Percentiles rank a stretch among this genome's conserved stretches.
These are phyloP conservation scores for Ceratobasidium papillatum DNA, from an alignment of 1,284 basidiomycete genomes.

Conservation along the genomic window DNA sequence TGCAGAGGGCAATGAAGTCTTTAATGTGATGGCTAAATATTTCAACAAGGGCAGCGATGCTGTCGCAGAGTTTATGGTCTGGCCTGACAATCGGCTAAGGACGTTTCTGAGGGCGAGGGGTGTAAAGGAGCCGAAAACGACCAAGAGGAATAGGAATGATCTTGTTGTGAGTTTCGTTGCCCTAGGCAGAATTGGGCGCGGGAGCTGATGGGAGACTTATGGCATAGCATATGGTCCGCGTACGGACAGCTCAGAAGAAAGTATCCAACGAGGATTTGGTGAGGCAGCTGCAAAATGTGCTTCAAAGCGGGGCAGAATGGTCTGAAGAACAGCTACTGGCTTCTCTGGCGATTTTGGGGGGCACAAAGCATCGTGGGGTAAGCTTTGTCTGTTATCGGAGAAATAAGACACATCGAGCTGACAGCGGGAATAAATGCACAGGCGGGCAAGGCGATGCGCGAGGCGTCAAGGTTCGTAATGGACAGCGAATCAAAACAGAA, in stretches of 20 bases:
- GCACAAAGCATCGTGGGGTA: constrained; percentile 22
- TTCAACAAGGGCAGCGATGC: constrained; percentile 11
- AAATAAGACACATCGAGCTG: neutral
- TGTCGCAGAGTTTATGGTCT: constrained; percentile 15
- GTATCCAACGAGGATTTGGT: neutral
- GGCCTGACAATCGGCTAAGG: constrained; percentile 4
- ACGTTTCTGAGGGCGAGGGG: constrained; percentile 10
- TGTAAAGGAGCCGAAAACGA: constrained; percentile 14
- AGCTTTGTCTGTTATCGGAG: neutral
- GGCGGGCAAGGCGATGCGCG: constrained; percentile 8
- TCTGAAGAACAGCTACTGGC: constrained; percentile 25
- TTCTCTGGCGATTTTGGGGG: constrained; percentile 21
- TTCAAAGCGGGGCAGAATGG: constrained; percentile 21
- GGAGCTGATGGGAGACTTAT: neutral
- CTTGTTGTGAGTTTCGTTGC: constrained; percentile 1
- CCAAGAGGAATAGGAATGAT: neutral
- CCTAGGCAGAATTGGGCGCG: neutral
- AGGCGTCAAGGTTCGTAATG: constrained; percentile 3
- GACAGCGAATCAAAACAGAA: neutral
- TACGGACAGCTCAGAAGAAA: constrained; percentile 14
- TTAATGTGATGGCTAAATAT: constrained; percentile 19
- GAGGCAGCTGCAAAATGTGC: constrained; percentile 8
- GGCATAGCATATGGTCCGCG: constrained; percentile 14
- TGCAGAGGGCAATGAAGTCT: neutral
- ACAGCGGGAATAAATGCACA: constrained; percentile 6